Percentiles rank a stretch among this genome's conserved stretches.
Evolutionary conservation across 2,329 filamentous ascomycete genomes (phyloP).

Genomic region (Fusarium piperis): DNA sequence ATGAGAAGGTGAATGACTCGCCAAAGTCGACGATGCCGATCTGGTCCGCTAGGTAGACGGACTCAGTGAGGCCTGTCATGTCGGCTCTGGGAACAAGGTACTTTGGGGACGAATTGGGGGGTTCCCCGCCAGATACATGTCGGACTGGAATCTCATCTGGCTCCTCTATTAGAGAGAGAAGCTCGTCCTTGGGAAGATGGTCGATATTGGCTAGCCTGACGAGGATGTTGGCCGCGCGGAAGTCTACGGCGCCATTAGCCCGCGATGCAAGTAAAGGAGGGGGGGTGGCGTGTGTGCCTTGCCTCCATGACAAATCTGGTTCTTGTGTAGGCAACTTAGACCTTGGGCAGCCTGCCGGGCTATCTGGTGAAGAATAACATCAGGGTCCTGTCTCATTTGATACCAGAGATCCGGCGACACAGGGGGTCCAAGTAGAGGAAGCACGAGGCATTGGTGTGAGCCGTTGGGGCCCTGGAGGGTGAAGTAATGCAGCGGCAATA

Average conservation of each 20-base stretch:
- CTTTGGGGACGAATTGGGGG: constrained; percentile 25
- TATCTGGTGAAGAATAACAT: constrained; percentile 15
- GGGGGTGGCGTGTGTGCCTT: no score
- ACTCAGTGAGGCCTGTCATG: not conserved
- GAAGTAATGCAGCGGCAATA: not conserved
- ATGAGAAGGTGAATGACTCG: constrained; percentile 28
- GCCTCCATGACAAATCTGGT: constrained; percentile 47
- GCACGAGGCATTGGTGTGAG: constrained; percentile 37
- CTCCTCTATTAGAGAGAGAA: constrained; percentile 26
- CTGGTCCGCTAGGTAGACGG: constrained; percentile 16
- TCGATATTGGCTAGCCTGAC: constrained; percentile 34
- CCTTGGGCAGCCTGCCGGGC: constrained; percentile 35
- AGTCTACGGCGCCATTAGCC: constrained; percentile 24
- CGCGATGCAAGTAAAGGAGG: accelerated
- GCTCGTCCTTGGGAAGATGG: constrained; percentile 29
- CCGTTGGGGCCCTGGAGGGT: constrained; percentile 30
- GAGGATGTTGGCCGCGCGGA: constrained; percentile 43
- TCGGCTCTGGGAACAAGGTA: constrained; percentile 37
- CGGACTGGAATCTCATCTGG: constrained; percentile 11
- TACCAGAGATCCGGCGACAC: constrained; percentile 28
- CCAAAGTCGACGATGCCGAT: constrained; percentile 39
- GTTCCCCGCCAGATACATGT: constrained; percentile 1
- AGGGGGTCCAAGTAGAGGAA: constrained; percentile 43
- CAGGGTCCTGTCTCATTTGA: not conserved
- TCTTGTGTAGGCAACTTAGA: constrained; percentile 37